Evolutionary conservation across 768 basidiomycete species (phyloP).

Genomic region (Agrocybe pediades): DNA sequence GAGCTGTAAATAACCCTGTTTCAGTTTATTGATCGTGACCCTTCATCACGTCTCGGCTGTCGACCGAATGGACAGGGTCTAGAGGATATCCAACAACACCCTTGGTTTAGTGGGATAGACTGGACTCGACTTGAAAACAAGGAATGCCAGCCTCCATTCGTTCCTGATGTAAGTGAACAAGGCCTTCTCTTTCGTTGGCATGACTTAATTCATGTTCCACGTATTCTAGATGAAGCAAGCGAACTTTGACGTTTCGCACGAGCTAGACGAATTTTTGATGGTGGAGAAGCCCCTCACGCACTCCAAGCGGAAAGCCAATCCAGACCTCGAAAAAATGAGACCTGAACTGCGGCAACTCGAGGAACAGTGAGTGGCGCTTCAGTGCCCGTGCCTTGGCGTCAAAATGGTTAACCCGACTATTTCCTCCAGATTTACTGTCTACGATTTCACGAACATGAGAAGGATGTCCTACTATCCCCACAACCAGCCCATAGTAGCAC

Average conservation of each 20-base stretch:
- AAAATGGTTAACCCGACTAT: conserved; percentile 9
- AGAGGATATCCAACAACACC: conserved; percentile 76
- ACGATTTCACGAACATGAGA: conserved; percentile 75
- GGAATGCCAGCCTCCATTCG: conserved; percentile 76
- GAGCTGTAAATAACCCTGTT: conserved; percentile 16
- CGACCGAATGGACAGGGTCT: conserved; percentile 67
- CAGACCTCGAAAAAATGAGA: conserved; percentile 85
- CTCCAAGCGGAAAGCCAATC: conserved; percentile 85
- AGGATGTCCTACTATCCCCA: conserved; percentile 89
- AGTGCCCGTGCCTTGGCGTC: background rate
- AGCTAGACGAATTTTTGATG: conserved; percentile 95
- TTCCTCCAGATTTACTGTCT: conserved; percentile 75
- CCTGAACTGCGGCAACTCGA: conserved; percentile 92
- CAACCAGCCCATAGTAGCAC: conserved; percentile 60
- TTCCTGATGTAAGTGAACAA: conserved; percentile 93
- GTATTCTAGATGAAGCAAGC: conserved; percentile 81
- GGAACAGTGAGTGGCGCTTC: conserved; percentile 67
- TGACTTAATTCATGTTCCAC: conserved; percentile 1
- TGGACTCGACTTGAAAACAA: conserved; percentile 81
- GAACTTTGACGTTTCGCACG: conserved; percentile 98
- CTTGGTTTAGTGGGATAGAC: conserved; percentile 83
- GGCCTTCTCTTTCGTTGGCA: background rate
- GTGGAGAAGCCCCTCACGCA: conserved; percentile 98
- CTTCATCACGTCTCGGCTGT: conserved; percentile 80
- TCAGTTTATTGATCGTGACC: conserved; percentile 86